Conservation (phyloP, 2,329 filamentous ascomycete genomes). For the Byssothecium circinans region DNA sequence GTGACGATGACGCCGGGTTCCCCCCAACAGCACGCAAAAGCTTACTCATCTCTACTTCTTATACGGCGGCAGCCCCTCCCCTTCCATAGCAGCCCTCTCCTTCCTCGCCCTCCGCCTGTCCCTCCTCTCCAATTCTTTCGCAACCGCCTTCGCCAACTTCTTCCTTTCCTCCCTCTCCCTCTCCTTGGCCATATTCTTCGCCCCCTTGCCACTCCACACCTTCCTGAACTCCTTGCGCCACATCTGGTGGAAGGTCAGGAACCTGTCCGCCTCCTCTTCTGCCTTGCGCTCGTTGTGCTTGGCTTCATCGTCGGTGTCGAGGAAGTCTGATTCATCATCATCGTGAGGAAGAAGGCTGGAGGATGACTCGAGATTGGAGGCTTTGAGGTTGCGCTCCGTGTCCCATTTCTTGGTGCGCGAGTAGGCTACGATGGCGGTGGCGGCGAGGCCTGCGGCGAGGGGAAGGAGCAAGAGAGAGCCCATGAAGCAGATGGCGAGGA, state of each 20-base stretch:
- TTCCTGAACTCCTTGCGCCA: slow-evolving; percentile 34
- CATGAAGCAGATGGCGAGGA: slow-evolving; percentile 27
- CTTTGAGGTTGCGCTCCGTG: slow-evolving; percentile 27
- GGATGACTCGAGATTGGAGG: slow-evolving; percentile 20
- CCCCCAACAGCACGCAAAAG: too few species aligned
- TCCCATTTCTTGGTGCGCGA: slow-evolving; percentile 37
- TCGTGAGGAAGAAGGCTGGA: slow-evolving; percentile 16
- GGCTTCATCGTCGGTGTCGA: slow-evolving; percentile 36
- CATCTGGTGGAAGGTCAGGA: slow-evolving; percentile 33
- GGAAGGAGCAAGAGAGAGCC: slow-evolving; percentile 29
- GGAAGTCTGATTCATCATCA: slow-evolving; percentile 28
- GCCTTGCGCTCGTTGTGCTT: slow-evolving; percentile 32
- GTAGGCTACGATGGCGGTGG: slow-evolving; percentile 30
- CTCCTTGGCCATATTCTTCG: slow-evolving; percentile 27
- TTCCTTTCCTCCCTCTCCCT: slow-evolving; percentile 35
- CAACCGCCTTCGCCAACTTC: slow-evolving; percentile 36
- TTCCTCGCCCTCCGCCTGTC: slow-evolving; percentile 29
- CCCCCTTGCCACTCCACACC: slow-evolving; percentile 34
- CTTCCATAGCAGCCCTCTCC: slow-evolving; percentile 19
- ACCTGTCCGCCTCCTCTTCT: slow-evolving; percentile 31
- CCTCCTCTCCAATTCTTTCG: slow-evolving; percentile 29
- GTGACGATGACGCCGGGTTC: too few species aligned
- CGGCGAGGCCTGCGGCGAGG: slow-evolving; percentile 23
- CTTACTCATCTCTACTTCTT: slow-evolving; percentile 12
- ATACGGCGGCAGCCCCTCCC: slow-evolving; percentile 25